A percentile compares a stretch with the other conserved stretches of the same genome.
Evolutionary conservation across 208 protist species (phyloP).

Genomic region (Wallacemonas collosoma): DNA sequence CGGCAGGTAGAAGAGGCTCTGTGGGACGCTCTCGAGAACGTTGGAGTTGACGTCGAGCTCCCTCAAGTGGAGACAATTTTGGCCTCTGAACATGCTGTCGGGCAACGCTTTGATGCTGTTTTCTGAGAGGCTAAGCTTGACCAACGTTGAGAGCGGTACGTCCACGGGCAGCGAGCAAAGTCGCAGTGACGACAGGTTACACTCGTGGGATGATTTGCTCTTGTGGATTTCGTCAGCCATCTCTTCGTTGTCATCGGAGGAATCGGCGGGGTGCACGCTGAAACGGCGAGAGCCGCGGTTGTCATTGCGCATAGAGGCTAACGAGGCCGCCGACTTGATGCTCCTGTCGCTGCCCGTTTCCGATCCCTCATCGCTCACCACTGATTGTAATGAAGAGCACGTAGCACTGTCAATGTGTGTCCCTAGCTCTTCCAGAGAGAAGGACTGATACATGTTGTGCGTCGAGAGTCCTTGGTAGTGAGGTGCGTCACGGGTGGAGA

Average conservation of each 20-base stretch:
- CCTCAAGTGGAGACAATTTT: slow-evolving; percentile 35
- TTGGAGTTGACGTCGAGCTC: slow-evolving; percentile 78
- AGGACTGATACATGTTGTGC: slow-evolving; percentile 9
- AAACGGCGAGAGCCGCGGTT: not conserved
- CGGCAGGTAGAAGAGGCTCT: slow-evolving; percentile 59
- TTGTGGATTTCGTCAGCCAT: slow-evolving; percentile 52
- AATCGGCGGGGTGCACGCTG: not conserved
- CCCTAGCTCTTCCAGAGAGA: slow-evolving; percentile 14
- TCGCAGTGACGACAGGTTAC: slow-evolving; percentile 62
- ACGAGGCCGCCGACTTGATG: slow-evolving; percentile 11
- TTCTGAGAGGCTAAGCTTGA: slow-evolving; percentile 52
- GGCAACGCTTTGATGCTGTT: slow-evolving; percentile 63
- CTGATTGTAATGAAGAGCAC: slow-evolving; percentile 11
- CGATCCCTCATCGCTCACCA: slow-evolving; percentile 8
- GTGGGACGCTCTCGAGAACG: slow-evolving; percentile 50
- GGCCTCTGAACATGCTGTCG: slow-evolving; percentile 36
- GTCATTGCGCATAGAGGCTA: slow-evolving; percentile 13
- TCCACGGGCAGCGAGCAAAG: slow-evolving; percentile 36
- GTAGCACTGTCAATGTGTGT: slow-evolving; percentile 16
- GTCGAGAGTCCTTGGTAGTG: too few species aligned
- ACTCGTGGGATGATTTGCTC: slow-evolving; percentile 44
- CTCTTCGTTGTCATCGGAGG: slow-evolving; percentile 35
- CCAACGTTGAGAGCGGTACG: slow-evolving; percentile 43
- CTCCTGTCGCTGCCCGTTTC: slow-evolving; percentile 3
- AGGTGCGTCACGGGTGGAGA: too few species aligned